Evolutionary conservation across 2,329 filamentous ascomycete genomes (phyloP), one percentile per base, ranked within the genome.

Genomic region (Pseudohalonectria lignicola): DNA sequence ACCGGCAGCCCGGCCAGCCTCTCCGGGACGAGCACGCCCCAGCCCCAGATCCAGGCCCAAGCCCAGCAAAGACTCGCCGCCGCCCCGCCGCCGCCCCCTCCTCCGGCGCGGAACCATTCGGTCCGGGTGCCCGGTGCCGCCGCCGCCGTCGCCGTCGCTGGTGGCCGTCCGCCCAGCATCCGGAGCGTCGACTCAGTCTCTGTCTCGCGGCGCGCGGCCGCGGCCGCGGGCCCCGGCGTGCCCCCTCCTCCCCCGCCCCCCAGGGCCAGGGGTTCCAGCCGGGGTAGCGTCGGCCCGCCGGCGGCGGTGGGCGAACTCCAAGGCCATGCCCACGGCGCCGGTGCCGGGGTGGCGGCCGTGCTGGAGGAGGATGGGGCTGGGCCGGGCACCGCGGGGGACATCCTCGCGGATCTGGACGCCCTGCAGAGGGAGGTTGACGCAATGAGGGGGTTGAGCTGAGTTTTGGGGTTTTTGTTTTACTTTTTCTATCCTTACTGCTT

Each of bases 351-450:
- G 34, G 41, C 35, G 12, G 42, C 41, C 4, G 47, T 47, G 21
- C 46, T 44, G 35, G 45, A 36, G 44, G 55, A 42, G 45, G 37
- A 41, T 47, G 42, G 45, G 9, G 40, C 33, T 19, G 53, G 59
- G 47, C 30, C 28, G 15, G 43, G 61, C 9, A 57, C 61, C 37
- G 59, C 63, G 1, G 56, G 58, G 31, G 74, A 83, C 50, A 85
- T 88, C 42, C 57, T 90, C 46, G 81, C 81, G 1, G 82, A 88
- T 53, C 58, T 90, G 39, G 72, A 75, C 34, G 76, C 77, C 17
- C 58, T 90, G 44, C 82, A 86, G 57, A 71, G 72, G 51, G 84
- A 90, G 51, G 82, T 90, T 29, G 82, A 90, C 57, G 81, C 74
- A 4, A 51, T 82, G 32, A 63, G 72, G 48, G 66, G 60, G 7